A percentile compares a stretch with the other conserved stretches of the same genome.
phyloP scores from a whole-genome alignment of 2,329 filamentous ascomycete species.

The Alternaria sp. region DNA sequence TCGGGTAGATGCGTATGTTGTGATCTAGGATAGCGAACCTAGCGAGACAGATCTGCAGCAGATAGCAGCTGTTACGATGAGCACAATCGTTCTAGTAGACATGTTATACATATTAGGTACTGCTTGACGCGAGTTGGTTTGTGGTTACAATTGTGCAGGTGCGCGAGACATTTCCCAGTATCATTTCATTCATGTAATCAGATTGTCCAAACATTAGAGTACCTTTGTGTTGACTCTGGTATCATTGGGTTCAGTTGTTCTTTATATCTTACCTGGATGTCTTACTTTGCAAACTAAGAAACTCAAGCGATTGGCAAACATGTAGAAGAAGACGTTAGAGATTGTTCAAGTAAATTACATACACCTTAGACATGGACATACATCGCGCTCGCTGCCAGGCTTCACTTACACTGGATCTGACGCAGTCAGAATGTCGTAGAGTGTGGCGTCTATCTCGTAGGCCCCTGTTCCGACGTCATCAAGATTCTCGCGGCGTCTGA shows the following conservation, averaged over 20 bases:
- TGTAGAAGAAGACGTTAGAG: not conserved
- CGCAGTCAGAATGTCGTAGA: not conserved
- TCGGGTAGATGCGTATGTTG: not conserved
- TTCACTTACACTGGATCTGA: not conserved
- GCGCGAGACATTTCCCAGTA: not conserved
- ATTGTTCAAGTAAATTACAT: not conserved
- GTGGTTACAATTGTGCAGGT: not conserved
- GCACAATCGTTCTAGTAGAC: not conserved
- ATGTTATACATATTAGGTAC: constrained; percentile 1
- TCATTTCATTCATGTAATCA: not conserved
- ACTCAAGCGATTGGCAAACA: not conserved
- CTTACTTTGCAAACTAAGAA: not conserved
- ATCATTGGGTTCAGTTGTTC: not conserved
- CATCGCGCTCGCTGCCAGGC: not conserved
- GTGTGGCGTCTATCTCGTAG: not conserved
- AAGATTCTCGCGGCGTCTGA: not conserved
- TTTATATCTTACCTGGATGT: not conserved
- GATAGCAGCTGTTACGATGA: not conserved
- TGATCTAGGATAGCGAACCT: not conserved
- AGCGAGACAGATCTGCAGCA: not conserved
- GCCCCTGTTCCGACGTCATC: not conserved
- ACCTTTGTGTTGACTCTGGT: not conserved
- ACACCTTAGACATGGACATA: not conserved
- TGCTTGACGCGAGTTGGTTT: constrained; percentile 3
- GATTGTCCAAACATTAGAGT: not conserved